Base-by-base conservation (phyloP, 1,139 yeast genomes). In the Lodderomyces jiufengensis region DNA sequence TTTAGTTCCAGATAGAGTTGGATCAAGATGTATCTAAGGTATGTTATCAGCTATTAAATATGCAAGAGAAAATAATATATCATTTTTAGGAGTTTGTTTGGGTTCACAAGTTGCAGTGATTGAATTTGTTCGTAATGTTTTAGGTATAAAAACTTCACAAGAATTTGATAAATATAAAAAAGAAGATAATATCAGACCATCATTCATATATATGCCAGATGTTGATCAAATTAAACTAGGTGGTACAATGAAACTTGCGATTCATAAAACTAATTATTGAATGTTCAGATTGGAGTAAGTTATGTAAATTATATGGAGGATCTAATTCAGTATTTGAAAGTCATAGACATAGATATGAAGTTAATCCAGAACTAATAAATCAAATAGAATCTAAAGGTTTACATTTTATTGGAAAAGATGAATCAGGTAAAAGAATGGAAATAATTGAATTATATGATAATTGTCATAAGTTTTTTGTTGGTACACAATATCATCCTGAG, bases 341-440 rank as follows among this genome's bases (percentile, higher is more conserved):
- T 76, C 99, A 92, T 61, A 84, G 99, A 72, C 99, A 92, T 64
- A 82, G 99, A 69, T 92, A 94, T 60, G 98, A 92, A 64, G 88
- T 92, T 49, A 92, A 88, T 66, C 98, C 98, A 10, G 76, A 76
- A 46, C 71, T 85, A 54, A 83, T 90, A 46, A 68, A 65, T 9
- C 60, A 67, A 31, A 76, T 90, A 46, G 97, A 92, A 63, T 60
- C 61, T 4, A 70, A 82, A 37, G 98, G 98, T 10, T 73, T 94
- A 59, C 70, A 73, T 49, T 92, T 90, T 60, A 90, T 94, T 45
- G 98, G 97, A 56, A 86, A 82, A 62, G 98, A 92, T 63, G 97
- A 90, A 57, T 63, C 79, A 34, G 87, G 83, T 47, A 76, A 79
- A 53, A 83, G 98, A 70, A 92, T 94, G 95, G 98, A 92, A 67